Evolutionary conservation across 2,329 filamentous ascomycete species (phyloP).

Genomic region (Lachnellula hyalina): DNA sequence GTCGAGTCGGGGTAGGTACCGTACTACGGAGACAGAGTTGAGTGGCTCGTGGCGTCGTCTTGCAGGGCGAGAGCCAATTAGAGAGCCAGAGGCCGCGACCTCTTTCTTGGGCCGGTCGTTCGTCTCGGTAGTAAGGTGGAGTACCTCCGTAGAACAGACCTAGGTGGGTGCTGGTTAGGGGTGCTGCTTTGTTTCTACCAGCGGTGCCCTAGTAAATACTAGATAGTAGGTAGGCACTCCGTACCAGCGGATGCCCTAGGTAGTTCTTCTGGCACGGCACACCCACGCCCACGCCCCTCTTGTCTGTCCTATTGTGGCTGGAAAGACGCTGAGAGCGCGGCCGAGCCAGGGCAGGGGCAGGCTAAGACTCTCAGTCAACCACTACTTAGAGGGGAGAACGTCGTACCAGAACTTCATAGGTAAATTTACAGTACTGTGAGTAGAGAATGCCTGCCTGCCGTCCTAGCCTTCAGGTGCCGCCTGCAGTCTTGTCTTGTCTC

Average conservation of each 20-base stretch:
- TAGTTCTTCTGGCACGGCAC: no score
- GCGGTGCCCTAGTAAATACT: not conserved
- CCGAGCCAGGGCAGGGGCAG: not conserved
- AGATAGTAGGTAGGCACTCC: no score
- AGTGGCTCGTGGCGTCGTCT: not conserved
- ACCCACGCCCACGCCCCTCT: no score
- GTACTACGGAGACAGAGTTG: not conserved
- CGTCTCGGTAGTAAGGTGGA: conserved; percentile 6
- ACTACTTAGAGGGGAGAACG: not conserved
- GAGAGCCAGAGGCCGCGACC: no score
- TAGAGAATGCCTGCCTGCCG: conserved; percentile 3
- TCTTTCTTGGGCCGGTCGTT: not conserved
- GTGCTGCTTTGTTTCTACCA: not conserved
- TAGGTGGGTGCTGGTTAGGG: not conserved
- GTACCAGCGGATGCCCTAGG: no score
- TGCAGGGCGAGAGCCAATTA: no score
- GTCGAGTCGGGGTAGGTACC: not conserved
- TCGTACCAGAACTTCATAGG: not conserved
- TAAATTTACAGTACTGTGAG: no score
- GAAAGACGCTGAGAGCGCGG: not conserved
- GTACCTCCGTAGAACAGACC: not conserved
- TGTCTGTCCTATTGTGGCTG: not conserved
- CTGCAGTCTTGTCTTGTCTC: not conserved
- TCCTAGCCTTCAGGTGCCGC: conserved; percentile 5
- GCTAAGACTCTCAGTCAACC: not conserved